Evolutionary conservation across 2,329 filamentous ascomycete genomes (phyloP), one percentile per base, ranked within the genome.

Genomic region (Cercospora sojina): DNA sequence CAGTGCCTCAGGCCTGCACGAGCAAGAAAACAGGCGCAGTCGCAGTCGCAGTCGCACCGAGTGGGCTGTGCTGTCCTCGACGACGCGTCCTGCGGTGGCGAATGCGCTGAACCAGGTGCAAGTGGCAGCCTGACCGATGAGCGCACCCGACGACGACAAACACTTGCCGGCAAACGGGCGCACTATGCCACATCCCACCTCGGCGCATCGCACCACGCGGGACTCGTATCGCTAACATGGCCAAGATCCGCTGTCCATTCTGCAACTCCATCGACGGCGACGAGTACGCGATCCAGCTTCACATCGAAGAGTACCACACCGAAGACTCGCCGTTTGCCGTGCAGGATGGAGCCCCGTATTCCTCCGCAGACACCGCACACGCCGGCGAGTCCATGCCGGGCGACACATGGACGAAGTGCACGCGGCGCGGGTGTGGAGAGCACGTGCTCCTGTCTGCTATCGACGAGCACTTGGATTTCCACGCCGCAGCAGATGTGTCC

Each of bases 381-480:
- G 64, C 27, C 59, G 59, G 29, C 56, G 65, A 53, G 38, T 67
- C 64, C 29, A 71, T 67, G 68, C 69, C 64, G 5, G 66, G 64
- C 38, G 66, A 69, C 29, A 63, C 67, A 20, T 78, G 73, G 69
- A 77, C 79, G 32, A 74, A 74, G 65, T 83, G 82, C 71, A 79
- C 80, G 8, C 76, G 80, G 58, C 69, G 74, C 25, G 77, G 79
- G 55, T 83, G 81, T 74, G 78, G 78, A 64, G 81, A 83, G 68
- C 69, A 78, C 59, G 71, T 83, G 62, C 73, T 76, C 62, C 69
- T 82, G 25, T 68, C 70, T 23, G 80, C 82, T 58, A 77, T 80
- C 63, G 80, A 82, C 71, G 80, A 83, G 58, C 82, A 83, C 74
- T 74, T 83, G 61, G 77, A 82, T 63, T 75, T 81, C 35, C 82